These are phyloP conservation scores for Thoreauomyces humboldtii DNA, from an alignment of 192 early-diverging fungal genomes.

Conservation along the genomic window DNA sequence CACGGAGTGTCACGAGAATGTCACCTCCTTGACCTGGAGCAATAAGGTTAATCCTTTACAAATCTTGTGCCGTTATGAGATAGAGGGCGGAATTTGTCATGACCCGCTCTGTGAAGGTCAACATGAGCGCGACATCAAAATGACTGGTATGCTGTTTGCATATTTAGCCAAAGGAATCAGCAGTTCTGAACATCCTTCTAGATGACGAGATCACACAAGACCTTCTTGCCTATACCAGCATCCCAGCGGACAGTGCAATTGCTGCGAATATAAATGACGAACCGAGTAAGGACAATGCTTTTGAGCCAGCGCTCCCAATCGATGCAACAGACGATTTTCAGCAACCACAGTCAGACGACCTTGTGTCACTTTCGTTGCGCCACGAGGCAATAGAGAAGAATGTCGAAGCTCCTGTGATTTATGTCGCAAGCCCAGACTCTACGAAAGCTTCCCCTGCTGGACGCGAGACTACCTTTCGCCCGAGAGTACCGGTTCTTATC, in stretches of 20 bases:
- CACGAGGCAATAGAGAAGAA: no score
- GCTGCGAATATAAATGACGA: no score
- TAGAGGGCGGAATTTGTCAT: conserved; percentile 26
- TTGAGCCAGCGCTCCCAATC: no score
- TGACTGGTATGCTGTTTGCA: conserved; percentile 10
- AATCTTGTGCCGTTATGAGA: conserved; percentile 23
- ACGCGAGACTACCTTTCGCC: not conserved
- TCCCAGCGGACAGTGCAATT: no score
- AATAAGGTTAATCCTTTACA: conserved; percentile 22
- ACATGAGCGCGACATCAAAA: conserved; percentile 19
- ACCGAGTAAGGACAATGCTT: no score
- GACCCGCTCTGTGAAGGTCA: conserved; percentile 22
- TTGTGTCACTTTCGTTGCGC: no score
- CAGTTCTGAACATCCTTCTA: not conserved
- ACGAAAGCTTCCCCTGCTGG: no score
- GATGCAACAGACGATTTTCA: no score
- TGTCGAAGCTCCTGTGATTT: no score
- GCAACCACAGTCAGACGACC: no score
- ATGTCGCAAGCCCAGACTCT: no score
- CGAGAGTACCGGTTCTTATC: conserved; percentile 7
- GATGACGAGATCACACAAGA: conserved; percentile 6
- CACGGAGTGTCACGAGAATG: conserved; percentile 1
- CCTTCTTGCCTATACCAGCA: conserved; percentile 10
- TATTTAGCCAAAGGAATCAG: not conserved
- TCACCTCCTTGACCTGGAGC: conserved; percentile 17